Percentiles rank a stretch among this genome's conserved stretches.
Conservation (phyloP, 1,284 basidiomycete genomes). For the Kwoniella shivajii region DNA sequence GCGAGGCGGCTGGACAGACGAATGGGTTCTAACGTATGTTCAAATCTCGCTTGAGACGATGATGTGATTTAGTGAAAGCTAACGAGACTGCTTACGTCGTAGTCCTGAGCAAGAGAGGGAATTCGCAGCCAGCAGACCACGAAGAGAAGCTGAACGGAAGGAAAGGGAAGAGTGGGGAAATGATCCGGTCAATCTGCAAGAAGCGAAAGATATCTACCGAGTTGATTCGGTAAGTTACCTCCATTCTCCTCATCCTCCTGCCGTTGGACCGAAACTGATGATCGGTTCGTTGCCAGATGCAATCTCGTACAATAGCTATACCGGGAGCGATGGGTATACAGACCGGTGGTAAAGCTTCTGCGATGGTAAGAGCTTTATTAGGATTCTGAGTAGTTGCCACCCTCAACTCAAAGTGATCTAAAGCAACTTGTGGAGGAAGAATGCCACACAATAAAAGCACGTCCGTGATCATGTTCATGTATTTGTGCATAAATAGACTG, state of each 20-base stretch:
- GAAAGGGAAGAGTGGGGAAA: conserved; percentile 14
- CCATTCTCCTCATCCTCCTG: not conserved
- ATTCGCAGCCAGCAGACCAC: conserved; percentile 1
- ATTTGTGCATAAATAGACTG: too few relatives aligned
- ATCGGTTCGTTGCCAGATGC: conserved; percentile 1
- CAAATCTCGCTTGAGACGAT: too few relatives aligned
- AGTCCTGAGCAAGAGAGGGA: conserved; percentile 19
- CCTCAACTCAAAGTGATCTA: conserved; percentile 5
- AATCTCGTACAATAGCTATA: conserved; percentile 12
- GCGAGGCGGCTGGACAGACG: conserved; percentile 16
- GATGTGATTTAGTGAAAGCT: too few relatives aligned
- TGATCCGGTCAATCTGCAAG: conserved; percentile 32
- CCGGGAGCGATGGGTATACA: conserved; percentile 14
- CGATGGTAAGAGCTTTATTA: conserved; percentile 11
- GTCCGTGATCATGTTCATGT: too few relatives aligned
- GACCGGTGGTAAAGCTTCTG: conserved; percentile 9
- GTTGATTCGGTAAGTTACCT: conserved; percentile 27
- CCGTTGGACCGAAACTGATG: too few relatives aligned
- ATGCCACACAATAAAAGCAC: too few relatives aligned
- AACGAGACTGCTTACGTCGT: not conserved
- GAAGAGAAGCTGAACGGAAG: conserved; percentile 16
- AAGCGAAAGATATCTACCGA: conserved; percentile 32
- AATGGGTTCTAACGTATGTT: conserved; percentile 20
- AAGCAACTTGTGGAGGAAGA: too few relatives aligned
- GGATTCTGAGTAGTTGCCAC: conserved; percentile 1